Evolutionary conservation across 495 filamentous ascomycete species (phyloP), one percentile per base, ranked within the genome.

Genomic region (Podospora pseudocomata): DNA sequence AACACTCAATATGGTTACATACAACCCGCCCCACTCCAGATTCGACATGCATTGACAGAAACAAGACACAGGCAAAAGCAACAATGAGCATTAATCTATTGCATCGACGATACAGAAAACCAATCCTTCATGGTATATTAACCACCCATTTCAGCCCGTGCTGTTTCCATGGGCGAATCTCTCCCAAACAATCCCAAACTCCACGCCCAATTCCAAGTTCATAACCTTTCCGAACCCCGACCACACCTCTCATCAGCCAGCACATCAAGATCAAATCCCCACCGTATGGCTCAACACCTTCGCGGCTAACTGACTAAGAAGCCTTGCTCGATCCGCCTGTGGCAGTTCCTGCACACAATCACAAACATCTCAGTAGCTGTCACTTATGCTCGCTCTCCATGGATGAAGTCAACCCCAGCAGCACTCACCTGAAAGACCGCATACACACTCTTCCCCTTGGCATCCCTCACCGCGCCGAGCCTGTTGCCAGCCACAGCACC

Each of bases 361-460:
- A 23, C 23, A 23, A 23, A 23, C 23, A 5, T 16, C 27, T 76
- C 62, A 72, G 63, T 61, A 55, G 5, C 53, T 34, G 20, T 2
- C 58, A 62, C 30, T 20, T 49, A 49, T 49, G 39, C 6, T 58
- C n/a, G 15, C 23, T 58, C 55, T 23, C 59, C 54, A 27, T 30
- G 23, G 6, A 65, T 58, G 5, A 68, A 62, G 18, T 60, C 67
- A 16, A 70, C 64, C 26, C 63, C 66, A 57, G 58, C 32, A 59
- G 49, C 68, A 73, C 73, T 74, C 55, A 79, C 78, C 79, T 87
- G 86, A 71, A 94, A 98, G 27, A 97, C 95, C 57, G 87, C 85
- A 81, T 96, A 98, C 23, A 99, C 96, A 80, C 91, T 95, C 88
- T 97, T 97, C 11, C 94, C 94, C 79, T 88, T 91, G 18, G 90